Percentiles rank a stretch among this genome's conserved stretches.
phyloP scores from a whole-genome alignment of 352 stramenopile species.

The Phytophthora citrophthora region DNA sequence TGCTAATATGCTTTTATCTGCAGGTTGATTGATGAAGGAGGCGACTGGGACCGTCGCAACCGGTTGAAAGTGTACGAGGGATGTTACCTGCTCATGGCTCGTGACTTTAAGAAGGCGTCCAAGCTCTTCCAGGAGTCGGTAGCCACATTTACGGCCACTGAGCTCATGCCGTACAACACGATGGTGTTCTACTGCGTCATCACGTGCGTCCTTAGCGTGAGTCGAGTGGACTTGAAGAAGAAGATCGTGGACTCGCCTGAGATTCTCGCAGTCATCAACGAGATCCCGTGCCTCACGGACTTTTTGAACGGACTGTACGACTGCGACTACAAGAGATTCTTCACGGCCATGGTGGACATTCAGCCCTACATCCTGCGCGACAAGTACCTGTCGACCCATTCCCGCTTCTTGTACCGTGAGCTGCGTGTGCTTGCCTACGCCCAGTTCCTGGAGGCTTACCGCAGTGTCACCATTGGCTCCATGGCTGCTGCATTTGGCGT shows the following conservation, averaged over 20 bases:
- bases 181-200: conserved; percentile 98
- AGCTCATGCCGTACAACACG: conserved; percentile 97
- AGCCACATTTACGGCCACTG: conserved; percentile 97
- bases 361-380: conserved; percentile 89
- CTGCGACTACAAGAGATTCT: conserved; percentile 98
- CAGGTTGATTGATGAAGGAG: conserved; percentile 93
- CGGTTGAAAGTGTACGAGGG: conserved; percentile 98
- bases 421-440: conserved; percentile 97
- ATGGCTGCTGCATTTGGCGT: conserved; percentile 98
- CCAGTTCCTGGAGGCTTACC: conserved; percentile 99
- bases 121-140: conserved; percentile 96
- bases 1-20: conserved; percentile 12
- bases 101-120: conserved; percentile 95
- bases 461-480: conserved; percentile 95
- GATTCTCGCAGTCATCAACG: conserved; percentile 90
- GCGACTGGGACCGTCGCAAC: conserved; percentile 99
- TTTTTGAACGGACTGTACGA: conserved; percentile 97
- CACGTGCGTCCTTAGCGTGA: conserved; percentile 94
- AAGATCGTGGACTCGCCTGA: conserved; percentile 98
- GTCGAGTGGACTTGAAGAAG: conserved; percentile 96
- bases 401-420: conserved; percentile 96
- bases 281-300: conserved; percentile 83
- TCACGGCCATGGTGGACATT: conserved; percentile 91
- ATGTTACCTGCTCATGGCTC: conserved; percentile 91
- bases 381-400: conserved; percentile 94